These are phyloP conservation scores for Diddensiella caesifluorescens DNA, from an alignment of 805 yeast genomes.

Conservation along the genomic window DNA sequence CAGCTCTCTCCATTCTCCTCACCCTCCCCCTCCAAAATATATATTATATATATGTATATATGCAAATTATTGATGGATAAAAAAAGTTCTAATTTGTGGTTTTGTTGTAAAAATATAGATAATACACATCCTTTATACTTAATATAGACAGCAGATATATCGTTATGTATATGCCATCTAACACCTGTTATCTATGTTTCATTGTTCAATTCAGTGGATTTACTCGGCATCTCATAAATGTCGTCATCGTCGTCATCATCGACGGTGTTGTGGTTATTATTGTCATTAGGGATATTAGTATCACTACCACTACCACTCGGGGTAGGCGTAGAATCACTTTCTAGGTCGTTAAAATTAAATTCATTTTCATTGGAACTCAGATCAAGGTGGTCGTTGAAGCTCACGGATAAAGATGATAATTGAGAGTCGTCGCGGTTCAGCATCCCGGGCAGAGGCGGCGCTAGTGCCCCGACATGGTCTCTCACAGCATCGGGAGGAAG, in stretches of 20 bases:
- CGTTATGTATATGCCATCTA: neutral
- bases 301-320: no score
- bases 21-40: no score
- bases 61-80: neutral
- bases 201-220: neutral
- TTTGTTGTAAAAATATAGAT: neutral
- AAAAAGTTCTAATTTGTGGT: no score
- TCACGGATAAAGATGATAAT: no score
- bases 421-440: no score
- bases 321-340: no score
- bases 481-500: constrained; percentile 5
- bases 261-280: no score
- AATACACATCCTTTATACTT: neutral
- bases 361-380: no score
- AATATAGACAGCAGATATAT: neutral
- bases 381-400: no score
- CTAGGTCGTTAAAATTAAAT: no score
- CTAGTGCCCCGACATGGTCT: constrained; percentile 5
- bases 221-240: neutral
- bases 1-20: no score
- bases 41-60: neutral
- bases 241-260: constrained; percentile 2
- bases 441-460: constrained; percentile 13
- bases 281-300: no score
- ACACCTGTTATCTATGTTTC: neutral